phyloP scores from a whole-genome alignment of 148 eudicot genomes.

The Cornus kousa region DNA sequence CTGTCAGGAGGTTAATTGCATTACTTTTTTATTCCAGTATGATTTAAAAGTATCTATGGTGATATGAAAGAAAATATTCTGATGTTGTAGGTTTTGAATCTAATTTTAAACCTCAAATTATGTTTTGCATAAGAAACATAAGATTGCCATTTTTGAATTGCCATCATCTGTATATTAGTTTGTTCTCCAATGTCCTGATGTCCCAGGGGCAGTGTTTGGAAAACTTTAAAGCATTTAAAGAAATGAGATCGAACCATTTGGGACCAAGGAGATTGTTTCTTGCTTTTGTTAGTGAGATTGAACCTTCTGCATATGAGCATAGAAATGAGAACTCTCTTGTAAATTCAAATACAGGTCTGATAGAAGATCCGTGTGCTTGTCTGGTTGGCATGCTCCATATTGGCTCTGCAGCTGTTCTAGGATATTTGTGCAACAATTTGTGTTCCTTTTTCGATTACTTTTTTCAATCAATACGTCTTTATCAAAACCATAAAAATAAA shows the following conservation, averaged over 20 bases:
- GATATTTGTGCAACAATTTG: no score
- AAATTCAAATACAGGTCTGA: neutral
- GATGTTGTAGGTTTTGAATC: conserved; percentile 1
- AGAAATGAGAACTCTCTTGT: neutral
- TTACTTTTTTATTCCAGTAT: neutral
- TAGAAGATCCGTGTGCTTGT: neutral
- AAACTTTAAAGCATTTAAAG: no score
- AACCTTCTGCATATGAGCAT: neutral
- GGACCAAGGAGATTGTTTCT: neutral
- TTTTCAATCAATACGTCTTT: no score
- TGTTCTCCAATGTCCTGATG: no score
- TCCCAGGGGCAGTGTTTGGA: neutral
- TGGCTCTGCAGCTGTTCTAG: no score
- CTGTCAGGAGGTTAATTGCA: conserved; percentile 64
- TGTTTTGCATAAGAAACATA: neutral
- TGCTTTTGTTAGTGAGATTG: neutral
- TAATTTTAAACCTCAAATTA: neutral
- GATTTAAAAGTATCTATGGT: neutral
- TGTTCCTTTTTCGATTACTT: no score
- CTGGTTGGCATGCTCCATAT: no score
- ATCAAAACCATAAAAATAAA: no score
- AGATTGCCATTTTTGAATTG: neutral
- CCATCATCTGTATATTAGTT: no score
- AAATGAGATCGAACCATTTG: neutral
- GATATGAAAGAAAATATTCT: neutral